Conservation (phyloP, 306 rosid genomes). For the Psophocarpus tetragonolobus region DNA sequence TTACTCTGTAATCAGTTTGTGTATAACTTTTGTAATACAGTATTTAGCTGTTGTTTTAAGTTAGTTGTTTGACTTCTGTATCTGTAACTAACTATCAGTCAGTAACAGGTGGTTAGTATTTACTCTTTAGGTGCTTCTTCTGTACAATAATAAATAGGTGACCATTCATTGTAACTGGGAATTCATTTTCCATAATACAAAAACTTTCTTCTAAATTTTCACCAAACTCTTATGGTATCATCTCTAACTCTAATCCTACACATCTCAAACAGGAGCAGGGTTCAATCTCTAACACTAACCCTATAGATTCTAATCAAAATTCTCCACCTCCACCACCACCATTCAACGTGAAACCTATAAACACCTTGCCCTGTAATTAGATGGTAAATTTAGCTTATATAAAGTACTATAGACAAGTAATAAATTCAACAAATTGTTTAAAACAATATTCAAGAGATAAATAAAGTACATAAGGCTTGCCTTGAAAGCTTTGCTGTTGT, state of each 20-base stretch:
- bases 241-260: background rate
- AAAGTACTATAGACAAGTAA: constrained; percentile 7
- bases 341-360: background rate
- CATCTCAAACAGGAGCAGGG: background rate
- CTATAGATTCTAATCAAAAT: background rate
- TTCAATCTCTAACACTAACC: background rate
- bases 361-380: constrained; percentile 22
- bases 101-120: background rate
- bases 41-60: background rate
- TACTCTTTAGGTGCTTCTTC: background rate
- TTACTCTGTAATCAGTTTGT: background rate
- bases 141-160: background rate
- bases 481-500: constrained; percentile 84
- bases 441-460: constrained; percentile 1
- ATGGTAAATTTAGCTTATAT: background rate
- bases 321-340: background rate
- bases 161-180: background rate
- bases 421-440: constrained; percentile 14
- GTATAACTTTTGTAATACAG: background rate
- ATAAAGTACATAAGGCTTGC: constrained; percentile 46
- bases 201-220: background rate
- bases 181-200: background rate
- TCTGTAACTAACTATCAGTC: background rate
- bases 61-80: background rate
- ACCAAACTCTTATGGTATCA: background rate